Percentiles rank a stretch among this genome's conserved stretches.
Evolutionary conservation across 2,329 filamentous ascomycete genomes (phyloP).

Genomic region (Fusarium sp.): DNA sequence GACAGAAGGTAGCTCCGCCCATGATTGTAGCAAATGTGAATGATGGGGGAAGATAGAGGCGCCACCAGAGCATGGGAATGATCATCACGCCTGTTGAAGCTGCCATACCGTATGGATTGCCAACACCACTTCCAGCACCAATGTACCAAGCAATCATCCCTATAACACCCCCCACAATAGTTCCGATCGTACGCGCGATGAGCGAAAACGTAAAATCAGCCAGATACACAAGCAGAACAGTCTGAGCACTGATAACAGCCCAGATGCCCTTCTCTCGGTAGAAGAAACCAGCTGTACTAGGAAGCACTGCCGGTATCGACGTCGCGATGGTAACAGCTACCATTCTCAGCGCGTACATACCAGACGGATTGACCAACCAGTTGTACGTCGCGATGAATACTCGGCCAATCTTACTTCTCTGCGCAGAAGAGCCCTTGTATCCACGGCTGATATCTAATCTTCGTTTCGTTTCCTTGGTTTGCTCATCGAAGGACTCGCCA

Average conservation of each 20-base stretch:
- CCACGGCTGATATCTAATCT: slow-evolving; percentile 50
- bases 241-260: slow-evolving; percentile 62
- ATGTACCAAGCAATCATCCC: slow-evolving; percentile 62
- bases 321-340: slow-evolving; percentile 57
- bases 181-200: slow-evolving; percentile 52
- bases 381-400: slow-evolving; percentile 45
- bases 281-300: slow-evolving; percentile 57
- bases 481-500: slow-evolving; percentile 42
- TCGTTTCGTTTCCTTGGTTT: slow-evolving; percentile 48
- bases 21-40: slow-evolving; percentile 46
- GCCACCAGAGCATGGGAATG: slow-evolving; percentile 48
- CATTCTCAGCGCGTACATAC: slow-evolving; percentile 58
- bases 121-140: slow-evolving; percentile 56
- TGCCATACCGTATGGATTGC: slow-evolving; percentile 60
- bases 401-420: slow-evolving; percentile 33
- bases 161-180: slow-evolving; percentile 57
- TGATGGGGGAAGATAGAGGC: slow-evolving; percentile 46
- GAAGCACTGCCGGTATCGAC: slow-evolving; percentile 53
- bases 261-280: slow-evolving; percentile 63
- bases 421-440: slow-evolving; percentile 15
- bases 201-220: slow-evolving; percentile 60
- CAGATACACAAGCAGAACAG: slow-evolving; percentile 58
- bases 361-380: slow-evolving; percentile 55
- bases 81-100: slow-evolving; percentile 54
- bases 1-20: slow-evolving; percentile 50